Evolutionary conservation across 345 rosid genomes (phyloP).

Genomic region (Eutrema yunnanense): DNA sequence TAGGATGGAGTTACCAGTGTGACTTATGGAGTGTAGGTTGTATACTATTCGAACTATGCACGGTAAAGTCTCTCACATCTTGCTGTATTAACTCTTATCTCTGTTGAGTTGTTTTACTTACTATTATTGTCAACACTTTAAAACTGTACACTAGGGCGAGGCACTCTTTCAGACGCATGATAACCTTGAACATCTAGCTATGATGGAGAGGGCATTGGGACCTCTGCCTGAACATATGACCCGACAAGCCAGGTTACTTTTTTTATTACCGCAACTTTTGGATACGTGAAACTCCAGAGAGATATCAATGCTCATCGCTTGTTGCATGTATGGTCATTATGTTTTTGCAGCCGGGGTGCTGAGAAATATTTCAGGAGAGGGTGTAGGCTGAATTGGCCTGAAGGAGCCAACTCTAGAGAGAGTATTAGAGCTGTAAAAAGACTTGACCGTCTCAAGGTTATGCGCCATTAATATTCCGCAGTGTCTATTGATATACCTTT

Average conservation of each 20-base stretch:
- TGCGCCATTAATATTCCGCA: not conserved
- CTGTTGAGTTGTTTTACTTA: not conserved
- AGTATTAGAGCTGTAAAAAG: constrained; percentile 80
- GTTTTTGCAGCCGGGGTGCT: constrained; percentile 48
- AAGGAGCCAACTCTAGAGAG: constrained; percentile 75
- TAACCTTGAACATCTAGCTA: constrained; percentile 80
- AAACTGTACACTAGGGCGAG: constrained; percentile 46
- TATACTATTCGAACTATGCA: constrained; percentile 71
- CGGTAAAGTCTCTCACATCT: constrained; percentile 31
- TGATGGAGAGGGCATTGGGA: constrained; percentile 77
- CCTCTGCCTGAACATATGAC: constrained; percentile 61
- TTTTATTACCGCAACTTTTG: not conserved
- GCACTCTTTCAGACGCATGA: constrained; percentile 83
- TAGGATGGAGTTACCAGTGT: constrained; percentile 86
- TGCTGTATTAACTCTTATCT: not conserved
- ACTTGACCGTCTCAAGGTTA: constrained; percentile 58
- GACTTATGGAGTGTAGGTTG: constrained; percentile 89
- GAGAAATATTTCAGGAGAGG: constrained; percentile 71
- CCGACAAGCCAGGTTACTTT: constrained; percentile 42
- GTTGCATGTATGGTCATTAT: not conserved
- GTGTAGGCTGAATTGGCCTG: constrained; percentile 72
- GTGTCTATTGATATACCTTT: not conserved
- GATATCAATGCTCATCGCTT: not conserved
- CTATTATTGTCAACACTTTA: not conserved
- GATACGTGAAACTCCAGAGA: not conserved